Evolutionary conservation across 2,329 filamentous ascomycete species (phyloP), one percentile per base, ranked within the genome.

Genomic region (Colletotrichum incanum): DNA sequence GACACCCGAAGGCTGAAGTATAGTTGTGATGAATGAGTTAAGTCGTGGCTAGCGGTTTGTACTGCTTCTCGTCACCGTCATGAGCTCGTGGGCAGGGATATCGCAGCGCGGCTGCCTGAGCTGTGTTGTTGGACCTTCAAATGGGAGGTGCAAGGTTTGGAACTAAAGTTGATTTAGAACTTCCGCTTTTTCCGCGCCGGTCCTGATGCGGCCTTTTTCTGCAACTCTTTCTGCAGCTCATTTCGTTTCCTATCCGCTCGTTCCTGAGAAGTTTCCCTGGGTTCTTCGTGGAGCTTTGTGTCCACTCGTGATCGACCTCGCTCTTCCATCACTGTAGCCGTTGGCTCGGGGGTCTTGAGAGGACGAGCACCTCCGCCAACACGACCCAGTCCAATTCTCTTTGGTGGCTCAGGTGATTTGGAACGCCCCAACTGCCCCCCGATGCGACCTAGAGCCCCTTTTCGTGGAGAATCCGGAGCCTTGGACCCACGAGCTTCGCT

Each of bases 101-200:
- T 58, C 54, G n/a, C 34, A 56, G n/a, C 12, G 12, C n/a, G 31
- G 6, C 34, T 56, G 54, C 6, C 34, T 39, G 20, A 6, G 11
- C 23, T 37, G 18, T 43, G 45, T 31, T 39, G 28, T 65, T 23
- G 39, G 34, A 43, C 14, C 23, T 47, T 49, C 16, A 9, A 37
- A 28, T 47, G 39, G 9, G 14, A 50, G 23, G 37, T 43, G 60
- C 31, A 47, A 43, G 37, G 50, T 56, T 26, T 56, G 61, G 39
- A 45, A 67, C 34, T 62, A 34, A 41, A 39, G n/a, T 71, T 28
- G 37, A 60, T 26, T 72, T 77, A 90, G 73, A 90, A 90, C 62
- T 83, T 87, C 54, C 88, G 82, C 79, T 89, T 90, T 82, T 90
- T 90, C 78, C 86, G 88, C 8, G 81, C 82, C 5, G 88, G 88